Evolutionary conservation across 2,329 filamentous ascomycete genomes (phyloP).

Genomic region (Ophiostoma sp.): DNA sequence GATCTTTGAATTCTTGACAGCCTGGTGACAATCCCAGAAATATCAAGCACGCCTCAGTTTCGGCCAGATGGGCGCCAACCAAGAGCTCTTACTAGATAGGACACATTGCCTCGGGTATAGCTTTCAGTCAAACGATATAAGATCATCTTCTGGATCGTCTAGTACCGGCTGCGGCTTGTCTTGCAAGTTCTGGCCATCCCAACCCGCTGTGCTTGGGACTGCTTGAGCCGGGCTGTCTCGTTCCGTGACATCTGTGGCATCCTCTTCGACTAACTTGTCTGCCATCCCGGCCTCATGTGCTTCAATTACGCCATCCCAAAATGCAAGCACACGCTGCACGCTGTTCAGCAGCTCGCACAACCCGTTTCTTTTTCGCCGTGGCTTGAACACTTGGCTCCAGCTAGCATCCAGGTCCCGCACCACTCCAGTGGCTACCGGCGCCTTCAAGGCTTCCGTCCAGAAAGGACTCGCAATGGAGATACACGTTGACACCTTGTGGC

Average conservation of each 20-base stretch:
- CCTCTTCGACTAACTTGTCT: background rate
- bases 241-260: background rate
- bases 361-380: background rate
- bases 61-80: no score
- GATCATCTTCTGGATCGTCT: constrained; percentile 9
- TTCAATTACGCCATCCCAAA: background rate
- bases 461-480: constrained; percentile 15
- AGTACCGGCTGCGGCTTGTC: background rate
- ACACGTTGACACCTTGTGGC: background rate
- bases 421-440: background rate
- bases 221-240: background rate
- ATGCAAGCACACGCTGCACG: background rate
- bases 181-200: background rate
- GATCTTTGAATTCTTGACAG: background rate
- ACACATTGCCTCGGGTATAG: background rate
- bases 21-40: background rate
- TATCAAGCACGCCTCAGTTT: background rate
- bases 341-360: constrained; percentile 20
- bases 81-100: background rate
- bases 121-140: constrained; percentile 17
- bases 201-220: background rate
- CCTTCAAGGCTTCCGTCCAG: constrained; percentile 21
- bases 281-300: background rate
- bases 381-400: constrained; percentile 22
- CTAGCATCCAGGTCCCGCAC: constrained; percentile 23